Percentiles rank a stretch among this genome's conserved stretches.
Evolutionary conservation across 805 yeast species (phyloP).

Genomic region (Lipomyces chichibuensis): DNA sequence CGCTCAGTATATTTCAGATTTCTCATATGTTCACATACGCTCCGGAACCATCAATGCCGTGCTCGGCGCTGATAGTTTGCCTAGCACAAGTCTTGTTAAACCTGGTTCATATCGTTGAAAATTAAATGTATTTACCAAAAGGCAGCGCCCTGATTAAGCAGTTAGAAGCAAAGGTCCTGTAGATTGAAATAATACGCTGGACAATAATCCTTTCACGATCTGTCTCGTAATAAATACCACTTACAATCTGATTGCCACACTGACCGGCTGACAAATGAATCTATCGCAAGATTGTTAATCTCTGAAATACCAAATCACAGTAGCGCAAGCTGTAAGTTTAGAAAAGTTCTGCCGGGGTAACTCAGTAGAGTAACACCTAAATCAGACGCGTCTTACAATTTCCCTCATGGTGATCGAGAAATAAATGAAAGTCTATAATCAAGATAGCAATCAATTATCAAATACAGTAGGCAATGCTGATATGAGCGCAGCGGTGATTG

Average conservation of each 20-base stretch:
- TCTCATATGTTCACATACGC: slow-evolving; percentile 25
- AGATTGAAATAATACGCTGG: background rate
- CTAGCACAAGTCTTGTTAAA: slow-evolving; percentile 21
- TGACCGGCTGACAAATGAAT: slow-evolving; percentile 93
- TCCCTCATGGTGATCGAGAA: slow-evolving; percentile 28
- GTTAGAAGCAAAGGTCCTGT: slow-evolving; percentile 4
- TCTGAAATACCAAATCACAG: background rate
- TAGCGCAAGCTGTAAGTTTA: slow-evolving; percentile 2
- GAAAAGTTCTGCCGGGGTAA: background rate
- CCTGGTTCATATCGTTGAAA: background rate
- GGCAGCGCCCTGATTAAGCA: slow-evolving; percentile 34
- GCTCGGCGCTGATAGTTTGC: slow-evolving; percentile 40
- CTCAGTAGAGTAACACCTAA: background rate
- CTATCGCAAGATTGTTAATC: slow-evolving; percentile 46
- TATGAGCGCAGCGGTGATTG: slow-evolving; percentile 4
- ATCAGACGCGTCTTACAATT: slow-evolving; percentile 35
- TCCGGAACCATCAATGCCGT: slow-evolving; percentile 38
- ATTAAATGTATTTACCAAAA: slow-evolving; percentile 27
- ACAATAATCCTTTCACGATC: background rate
- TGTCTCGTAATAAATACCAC: slow-evolving; percentile 37
- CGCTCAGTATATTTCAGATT: slow-evolving; percentile 1
- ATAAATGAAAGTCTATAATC: background rate
- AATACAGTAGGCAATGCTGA: background rate
- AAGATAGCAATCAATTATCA: slow-evolving; percentile 3
- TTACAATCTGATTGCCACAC: slow-evolving; percentile 91